These are phyloP conservation scores for Quercus tomentella DNA, from an alignment of 331 rosid genomes.

Conservation along the genomic window DNA sequence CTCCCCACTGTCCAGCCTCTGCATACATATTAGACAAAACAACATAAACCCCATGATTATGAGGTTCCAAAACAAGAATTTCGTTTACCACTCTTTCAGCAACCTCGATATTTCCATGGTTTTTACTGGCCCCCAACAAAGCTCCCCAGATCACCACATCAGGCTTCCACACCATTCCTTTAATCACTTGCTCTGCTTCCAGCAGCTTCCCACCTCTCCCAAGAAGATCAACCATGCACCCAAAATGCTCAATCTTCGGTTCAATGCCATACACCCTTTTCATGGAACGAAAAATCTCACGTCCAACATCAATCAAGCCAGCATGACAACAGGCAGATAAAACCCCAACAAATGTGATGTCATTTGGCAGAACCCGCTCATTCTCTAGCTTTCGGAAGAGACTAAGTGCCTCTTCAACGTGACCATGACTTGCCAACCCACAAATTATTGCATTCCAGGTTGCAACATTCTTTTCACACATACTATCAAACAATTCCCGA, in stretches of 20 bases:
- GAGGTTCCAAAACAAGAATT: conserved; percentile 42
- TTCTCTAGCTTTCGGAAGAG: conserved; percentile 27
- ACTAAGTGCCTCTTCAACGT: conserved; percentile 30
- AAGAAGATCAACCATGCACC: conserved; percentile 47
- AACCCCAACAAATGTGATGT: conserved; percentile 38
- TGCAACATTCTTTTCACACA: conserved; percentile 35
- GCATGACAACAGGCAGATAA: conserved; percentile 46
- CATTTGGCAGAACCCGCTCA: conserved; percentile 33
- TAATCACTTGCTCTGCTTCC: conserved; percentile 30
- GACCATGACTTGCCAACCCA: conserved; percentile 39
- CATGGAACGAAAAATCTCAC: conserved; percentile 25
- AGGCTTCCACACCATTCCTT: conserved; percentile 33
- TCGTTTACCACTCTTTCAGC: conserved; percentile 39
- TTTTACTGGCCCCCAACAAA: conserved; percentile 41
- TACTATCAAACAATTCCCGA: conserved; percentile 28
- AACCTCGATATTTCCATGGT: conserved; percentile 34
- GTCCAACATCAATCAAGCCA: conserved; percentile 37
- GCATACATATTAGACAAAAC: conserved; percentile 54
- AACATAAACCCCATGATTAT: conserved; percentile 37
- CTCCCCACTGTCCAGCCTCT: conserved; percentile 48
- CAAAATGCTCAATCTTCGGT: conserved; percentile 45
- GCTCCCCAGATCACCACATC: conserved; percentile 44
- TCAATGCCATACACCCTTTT: conserved; percentile 31
- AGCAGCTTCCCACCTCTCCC: conserved; percentile 32
- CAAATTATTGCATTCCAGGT: conserved; percentile 51